phyloP scores from a whole-genome alignment of 2,329 filamentous ascomycete genomes.

The Rosellinia necatrix region DNA sequence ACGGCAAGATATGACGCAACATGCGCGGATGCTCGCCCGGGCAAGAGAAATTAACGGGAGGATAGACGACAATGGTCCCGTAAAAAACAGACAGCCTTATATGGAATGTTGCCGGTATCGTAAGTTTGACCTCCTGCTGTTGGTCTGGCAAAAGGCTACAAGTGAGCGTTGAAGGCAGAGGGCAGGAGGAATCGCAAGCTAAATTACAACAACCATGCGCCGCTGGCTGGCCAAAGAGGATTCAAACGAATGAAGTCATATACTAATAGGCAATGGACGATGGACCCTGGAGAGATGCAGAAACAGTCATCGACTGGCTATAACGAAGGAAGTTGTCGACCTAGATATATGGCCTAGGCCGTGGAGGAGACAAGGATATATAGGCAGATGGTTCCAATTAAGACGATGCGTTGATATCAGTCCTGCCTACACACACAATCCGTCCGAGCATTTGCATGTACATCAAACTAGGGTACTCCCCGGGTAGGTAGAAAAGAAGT shows the following conservation, averaged over 20 bases:
- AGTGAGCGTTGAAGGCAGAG: slow-evolving; percentile 18
- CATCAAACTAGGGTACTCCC: no score
- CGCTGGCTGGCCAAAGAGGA: slow-evolving; percentile 29
- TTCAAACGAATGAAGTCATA: slow-evolving; percentile 50
- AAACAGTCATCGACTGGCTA: slow-evolving; percentile 27
- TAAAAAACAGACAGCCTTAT: neutral
- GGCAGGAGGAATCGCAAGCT: slow-evolving; percentile 26
- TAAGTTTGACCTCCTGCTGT: slow-evolving; percentile 11
- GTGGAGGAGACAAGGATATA: slow-evolving; percentile 54
- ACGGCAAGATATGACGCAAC: neutral
- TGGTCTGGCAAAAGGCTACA: slow-evolving; percentile 1
- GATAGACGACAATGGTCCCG: slow-evolving; percentile 4
- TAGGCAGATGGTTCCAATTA: slow-evolving; percentile 43
- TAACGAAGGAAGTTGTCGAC: slow-evolving; percentile 26
- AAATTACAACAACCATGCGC: slow-evolving; percentile 41
- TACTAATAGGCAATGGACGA: slow-evolving; percentile 40
- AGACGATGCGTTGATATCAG: slow-evolving; percentile 36
- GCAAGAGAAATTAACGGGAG: slow-evolving; percentile 6
- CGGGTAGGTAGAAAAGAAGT: no score
- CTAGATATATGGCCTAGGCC: slow-evolving; percentile 38
- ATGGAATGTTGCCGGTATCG: slow-evolving; percentile 8
- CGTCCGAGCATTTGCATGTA: neutral
- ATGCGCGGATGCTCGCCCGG: neutral
- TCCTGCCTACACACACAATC: slow-evolving; percentile 29
- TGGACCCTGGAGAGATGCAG: slow-evolving; percentile 37